Conservation (phyloP, 75 land plant species). For the Chamaecyparis obtusa region DNA sequence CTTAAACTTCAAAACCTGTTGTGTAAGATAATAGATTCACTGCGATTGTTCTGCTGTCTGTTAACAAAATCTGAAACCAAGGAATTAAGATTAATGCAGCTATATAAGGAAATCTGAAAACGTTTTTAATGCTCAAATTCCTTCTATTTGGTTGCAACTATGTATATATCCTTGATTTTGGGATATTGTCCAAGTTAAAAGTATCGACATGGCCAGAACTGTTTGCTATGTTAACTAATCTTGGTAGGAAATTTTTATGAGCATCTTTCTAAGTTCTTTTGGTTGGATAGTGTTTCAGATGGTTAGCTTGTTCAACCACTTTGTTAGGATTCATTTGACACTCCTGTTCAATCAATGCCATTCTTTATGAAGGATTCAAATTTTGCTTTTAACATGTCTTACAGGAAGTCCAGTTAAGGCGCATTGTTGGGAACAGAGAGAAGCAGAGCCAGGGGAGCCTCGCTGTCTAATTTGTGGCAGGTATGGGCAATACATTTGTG, state of each 20-base stretch:
- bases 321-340: neutral
- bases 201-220: neutral
- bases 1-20: neutral
- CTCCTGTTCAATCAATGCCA: neutral
- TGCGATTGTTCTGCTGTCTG: neutral
- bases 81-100: neutral
- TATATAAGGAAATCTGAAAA: neutral
- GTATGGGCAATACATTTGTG: conserved; percentile 93
- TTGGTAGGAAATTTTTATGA: neutral
- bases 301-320: neutral
- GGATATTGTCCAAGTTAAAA: neutral
- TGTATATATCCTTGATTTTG: neutral
- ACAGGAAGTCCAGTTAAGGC: conserved; percentile 54
- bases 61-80: neutral
- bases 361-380: neutral
- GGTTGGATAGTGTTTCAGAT: neutral
- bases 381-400: neutral
- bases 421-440: conserved; percentile 63
- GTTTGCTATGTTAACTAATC: neutral
- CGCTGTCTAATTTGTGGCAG: conserved; percentile 78
- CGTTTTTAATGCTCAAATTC: neutral
- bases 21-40: neutral
- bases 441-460: conserved; percentile 78
- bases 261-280: neutral
- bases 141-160: neutral